Percentiles rank a stretch among this genome's conserved stretches.
Conservation (phyloP, 768 basidiomycete genomes). For the Rhizopogon vinicolor region DNA sequence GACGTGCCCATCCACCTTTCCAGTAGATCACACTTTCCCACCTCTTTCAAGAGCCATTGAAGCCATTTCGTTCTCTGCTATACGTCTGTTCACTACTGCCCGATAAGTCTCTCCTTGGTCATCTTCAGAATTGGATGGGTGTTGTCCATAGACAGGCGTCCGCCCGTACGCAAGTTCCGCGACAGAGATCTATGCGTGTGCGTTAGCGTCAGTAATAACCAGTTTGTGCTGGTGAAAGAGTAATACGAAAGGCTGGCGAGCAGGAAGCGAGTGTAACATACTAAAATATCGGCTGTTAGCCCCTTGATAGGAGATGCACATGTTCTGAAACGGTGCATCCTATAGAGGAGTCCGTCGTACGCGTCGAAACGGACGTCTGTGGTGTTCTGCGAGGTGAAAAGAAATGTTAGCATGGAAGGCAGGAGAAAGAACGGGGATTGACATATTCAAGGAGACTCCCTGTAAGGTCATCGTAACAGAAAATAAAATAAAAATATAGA, state of each 20-base stretch:
- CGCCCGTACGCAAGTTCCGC: slow-evolving; percentile 63
- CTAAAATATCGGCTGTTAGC: slow-evolving; percentile 78
- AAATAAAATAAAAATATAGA: neutral
- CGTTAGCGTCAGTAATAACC: slow-evolving; percentile 33
- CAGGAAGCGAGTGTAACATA: slow-evolving; percentile 27
- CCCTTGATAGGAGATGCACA: slow-evolving; percentile 80
- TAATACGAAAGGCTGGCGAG: neutral
- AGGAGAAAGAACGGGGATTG: neutral
- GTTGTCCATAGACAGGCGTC: slow-evolving; percentile 48
- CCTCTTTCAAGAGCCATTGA: neutral
- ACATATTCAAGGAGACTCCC: neutral
- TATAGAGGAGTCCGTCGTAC: slow-evolving; percentile 52
- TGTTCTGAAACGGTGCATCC: slow-evolving; percentile 83
- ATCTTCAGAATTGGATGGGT: slow-evolving; percentile 33
- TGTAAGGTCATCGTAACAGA: neutral
- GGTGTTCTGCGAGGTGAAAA: slow-evolving; percentile 41
- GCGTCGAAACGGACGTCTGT: slow-evolving; percentile 47
- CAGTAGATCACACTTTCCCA: neutral
- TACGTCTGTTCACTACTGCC: neutral
- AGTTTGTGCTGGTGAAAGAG: neutral
- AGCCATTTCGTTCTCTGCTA: neutral
- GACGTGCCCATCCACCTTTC: neutral
- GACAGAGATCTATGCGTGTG: slow-evolving; percentile 26
- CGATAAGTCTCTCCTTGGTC: slow-evolving; percentile 21
- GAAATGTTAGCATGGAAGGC: neutral